Base-by-base conservation (phyloP, 495 filamentous ascomycete genomes). In the Penicillium canescens region DNA sequence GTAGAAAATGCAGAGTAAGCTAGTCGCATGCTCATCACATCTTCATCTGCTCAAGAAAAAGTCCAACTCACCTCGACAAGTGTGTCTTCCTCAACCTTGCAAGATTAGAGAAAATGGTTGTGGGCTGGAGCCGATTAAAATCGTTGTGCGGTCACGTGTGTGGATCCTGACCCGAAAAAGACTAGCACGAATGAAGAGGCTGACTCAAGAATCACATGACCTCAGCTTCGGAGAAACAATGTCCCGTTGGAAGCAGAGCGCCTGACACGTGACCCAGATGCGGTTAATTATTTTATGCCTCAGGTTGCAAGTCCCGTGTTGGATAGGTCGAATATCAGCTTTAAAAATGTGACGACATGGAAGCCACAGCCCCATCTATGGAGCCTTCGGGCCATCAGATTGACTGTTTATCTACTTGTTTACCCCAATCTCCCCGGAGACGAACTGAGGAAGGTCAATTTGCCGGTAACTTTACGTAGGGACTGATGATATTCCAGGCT, bases 11-110 rank as follows among this genome's bases (percentile, higher is more conserved):
- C 28, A 36, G 10, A 6, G 34, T 11, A 36, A n/a, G 16, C 35
- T 42, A 44, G 2, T 39, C 51, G 50, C 39, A 43, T 20, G 46
- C 23, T 44, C 14, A 33, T 52, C 41, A 50, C 50, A 60, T 53
- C 37, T 4, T 36, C 2, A 40, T 35, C 28, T 36, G 11, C 34
- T 9, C 44, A 21, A 39, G 37, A 34, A 28, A 24, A 40, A 9
- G 11, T 40, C 24, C 12, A 46, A 61, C 78, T 71, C 56, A 81
- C 79, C 79, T 82, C 74, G 74, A 81, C 78, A 81, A 71, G 57
- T 62, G 49, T 81, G 78, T 81, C 78, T 78, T 81, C 78, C 78
- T 81, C 70, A 81, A 81, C 78, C 77, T 76, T 77, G 65, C 61
- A 69, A 70, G 58, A 59, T 49, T 38, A 46, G 65, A 63, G 50